phyloP scores from a whole-genome alignment of 2,329 filamentous ascomycete species.

The Fusarium coffeatum region DNA sequence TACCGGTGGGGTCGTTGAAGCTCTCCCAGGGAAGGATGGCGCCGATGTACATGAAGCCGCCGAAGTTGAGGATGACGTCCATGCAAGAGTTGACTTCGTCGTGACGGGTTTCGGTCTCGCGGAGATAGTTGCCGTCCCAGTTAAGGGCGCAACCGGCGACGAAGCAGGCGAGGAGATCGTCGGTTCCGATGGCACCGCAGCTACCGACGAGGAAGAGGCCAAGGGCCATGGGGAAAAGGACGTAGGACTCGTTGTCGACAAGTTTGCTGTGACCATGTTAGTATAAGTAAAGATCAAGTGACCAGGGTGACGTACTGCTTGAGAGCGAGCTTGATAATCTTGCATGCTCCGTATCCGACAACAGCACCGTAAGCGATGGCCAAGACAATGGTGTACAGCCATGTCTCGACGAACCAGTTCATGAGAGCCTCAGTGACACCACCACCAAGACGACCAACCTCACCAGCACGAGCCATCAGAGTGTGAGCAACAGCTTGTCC shows the following conservation, averaged over 20 bases:
- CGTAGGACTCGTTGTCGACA: conserved; percentile 67
- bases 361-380: conserved; percentile 63
- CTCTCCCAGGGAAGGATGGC: conserved; percentile 64
- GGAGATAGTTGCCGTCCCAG: conserved; percentile 69
- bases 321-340: background rate
- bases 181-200: conserved; percentile 66
- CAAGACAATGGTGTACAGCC: conserved; percentile 68
- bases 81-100: conserved; percentile 70
- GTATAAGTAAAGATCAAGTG: too few species aligned
- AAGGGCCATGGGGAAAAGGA: conserved; percentile 62
- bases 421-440: conserved; percentile 63
- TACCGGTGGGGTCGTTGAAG: conserved; percentile 63
- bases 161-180: conserved; percentile 71
- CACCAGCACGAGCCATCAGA: background rate
- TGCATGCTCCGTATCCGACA: conserved; percentile 59
- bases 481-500: background rate
- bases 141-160: conserved; percentile 69
- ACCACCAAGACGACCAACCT: conserved; percentile 62
- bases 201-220: conserved; percentile 67
- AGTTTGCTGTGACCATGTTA: conserved; percentile 55
- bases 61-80: conserved; percentile 69
- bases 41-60: conserved; percentile 70
- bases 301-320: conserved; percentile 51
- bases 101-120: conserved; percentile 65
- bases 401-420: conserved; percentile 69